Evolutionary conservation across 2,329 filamentous ascomycete species (phyloP).

Genomic region (Fusarium acutatum): DNA sequence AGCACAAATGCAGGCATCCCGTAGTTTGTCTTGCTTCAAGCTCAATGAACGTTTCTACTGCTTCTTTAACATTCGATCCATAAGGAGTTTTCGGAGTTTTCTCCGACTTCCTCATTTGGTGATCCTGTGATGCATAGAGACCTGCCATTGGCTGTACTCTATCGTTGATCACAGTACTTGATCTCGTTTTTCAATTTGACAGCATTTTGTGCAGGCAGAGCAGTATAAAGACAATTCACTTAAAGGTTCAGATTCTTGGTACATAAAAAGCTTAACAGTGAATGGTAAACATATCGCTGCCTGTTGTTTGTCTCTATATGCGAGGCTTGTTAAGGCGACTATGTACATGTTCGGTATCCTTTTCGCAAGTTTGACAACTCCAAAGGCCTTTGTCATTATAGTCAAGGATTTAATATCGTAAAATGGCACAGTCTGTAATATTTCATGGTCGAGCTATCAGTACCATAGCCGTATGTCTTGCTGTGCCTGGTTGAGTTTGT

Average conservation of each 20-base stretch:
- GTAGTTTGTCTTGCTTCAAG: not conserved
- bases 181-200: not conserved
- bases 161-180: not conserved
- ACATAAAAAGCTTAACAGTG: not conserved
- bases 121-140: not conserved
- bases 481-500: not conserved
- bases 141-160: slow-evolving; percentile 24
- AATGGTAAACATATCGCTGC: not conserved
- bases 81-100: slow-evolving; percentile 39
- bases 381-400: not conserved
- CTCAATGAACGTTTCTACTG: not conserved
- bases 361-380: not conserved
- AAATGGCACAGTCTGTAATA: not conserved
- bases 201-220: not conserved
- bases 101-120: slow-evolving; percentile 35
- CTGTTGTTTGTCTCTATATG: not conserved
- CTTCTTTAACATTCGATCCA: not conserved
- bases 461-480: not conserved
- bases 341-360: not conserved
- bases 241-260: too few species aligned
- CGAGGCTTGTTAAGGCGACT: not conserved
- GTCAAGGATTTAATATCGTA: not conserved
- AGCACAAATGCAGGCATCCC: not conserved
- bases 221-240: not conserved
- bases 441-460: not conserved